Conservation (phyloP, 108 stramenopile species). For the Pseudonitzschia pungens region DNA sequence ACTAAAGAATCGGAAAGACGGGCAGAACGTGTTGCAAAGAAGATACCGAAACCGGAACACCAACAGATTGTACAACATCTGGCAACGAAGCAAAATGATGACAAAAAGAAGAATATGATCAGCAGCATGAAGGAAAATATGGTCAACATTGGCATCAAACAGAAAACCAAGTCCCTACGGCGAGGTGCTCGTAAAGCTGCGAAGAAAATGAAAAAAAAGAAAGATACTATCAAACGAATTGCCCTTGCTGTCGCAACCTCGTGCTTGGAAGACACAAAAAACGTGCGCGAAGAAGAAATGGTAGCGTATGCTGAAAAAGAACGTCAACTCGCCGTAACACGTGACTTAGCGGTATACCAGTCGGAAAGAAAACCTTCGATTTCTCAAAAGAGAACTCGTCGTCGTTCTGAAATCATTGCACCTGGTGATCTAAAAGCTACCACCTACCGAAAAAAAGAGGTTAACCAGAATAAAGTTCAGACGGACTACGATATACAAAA, state of each 20-base stretch:
- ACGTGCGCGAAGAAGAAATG: background rate
- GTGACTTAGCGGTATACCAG: background rate
- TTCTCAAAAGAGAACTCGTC: background rate
- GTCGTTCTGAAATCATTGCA: conserved; percentile 10
- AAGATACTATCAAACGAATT: conserved; percentile 2
- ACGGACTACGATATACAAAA: background rate
- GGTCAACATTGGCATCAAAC: background rate
- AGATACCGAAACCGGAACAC: background rate
- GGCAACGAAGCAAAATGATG: background rate
- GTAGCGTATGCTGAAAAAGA: background rate
- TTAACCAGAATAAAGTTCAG: background rate
- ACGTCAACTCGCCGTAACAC: background rate
- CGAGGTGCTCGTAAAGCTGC: conserved; percentile 13
- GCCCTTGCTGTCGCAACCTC: background rate
- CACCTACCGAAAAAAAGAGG: background rate
- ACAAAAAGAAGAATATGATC: background rate
- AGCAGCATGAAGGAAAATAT: conserved; percentile 9
- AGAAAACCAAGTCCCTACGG: background rate
- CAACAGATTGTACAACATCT: background rate
- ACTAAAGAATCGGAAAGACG: conserved; percentile 32
- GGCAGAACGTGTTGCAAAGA: conserved; percentile 8
- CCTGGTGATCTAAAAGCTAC: background rate
- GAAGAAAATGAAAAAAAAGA: conserved; percentile 8
- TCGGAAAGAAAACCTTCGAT: background rate
- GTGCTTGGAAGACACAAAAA: conserved; percentile 7